Evolutionary conservation across 805 yeast species (phyloP).

Genomic region (Metschnikowia arizonensis): DNA sequence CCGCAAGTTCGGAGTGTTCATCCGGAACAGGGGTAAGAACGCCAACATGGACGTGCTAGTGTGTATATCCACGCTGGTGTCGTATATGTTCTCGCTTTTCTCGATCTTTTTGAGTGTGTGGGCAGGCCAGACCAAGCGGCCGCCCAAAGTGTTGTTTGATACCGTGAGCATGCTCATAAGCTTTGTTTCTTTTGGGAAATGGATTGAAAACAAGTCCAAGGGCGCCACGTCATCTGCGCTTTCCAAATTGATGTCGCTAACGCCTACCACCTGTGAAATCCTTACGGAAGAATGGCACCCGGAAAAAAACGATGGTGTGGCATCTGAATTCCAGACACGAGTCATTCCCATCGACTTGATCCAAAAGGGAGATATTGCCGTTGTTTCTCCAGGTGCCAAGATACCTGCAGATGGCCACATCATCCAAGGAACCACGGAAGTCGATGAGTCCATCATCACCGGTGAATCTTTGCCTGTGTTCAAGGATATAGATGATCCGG

Average conservation of each 20-base stretch:
- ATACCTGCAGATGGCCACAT: conserved; percentile 91
- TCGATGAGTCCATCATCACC: conserved; percentile 85
- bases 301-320: conserved; percentile 7
- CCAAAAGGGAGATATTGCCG: conserved; percentile 71
- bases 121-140: conserved; percentile 33
- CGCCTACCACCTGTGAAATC: conserved; percentile 74
- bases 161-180: conserved; percentile 80
- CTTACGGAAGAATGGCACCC: conserved; percentile 38
- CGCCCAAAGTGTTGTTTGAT: conserved; percentile 77
- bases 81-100: conserved; percentile 68
- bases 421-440: conserved; percentile 71
- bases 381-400: conserved; percentile 79
- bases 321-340: conserved; percentile 36
- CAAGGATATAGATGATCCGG: conserved; percentile 55
- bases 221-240: conserved; percentile 90
- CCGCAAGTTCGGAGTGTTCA: conserved; percentile 57
- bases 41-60: conserved; percentile 93
- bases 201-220: conserved; percentile 86
- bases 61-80: conserved; percentile 72
- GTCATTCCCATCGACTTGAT: conserved; percentile 69
- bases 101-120: conserved; percentile 52
- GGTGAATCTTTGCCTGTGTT: conserved; percentile 83
- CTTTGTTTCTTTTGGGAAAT: conserved; percentile 86
- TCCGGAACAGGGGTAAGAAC: conserved; percentile 52
- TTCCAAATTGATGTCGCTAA: conserved; percentile 70